A percentile compares a stretch with the other conserved stretches of the same genome.
Evolutionary conservation across 345 rosid species (phyloP).

Genomic region (Trapa incisa): DNA sequence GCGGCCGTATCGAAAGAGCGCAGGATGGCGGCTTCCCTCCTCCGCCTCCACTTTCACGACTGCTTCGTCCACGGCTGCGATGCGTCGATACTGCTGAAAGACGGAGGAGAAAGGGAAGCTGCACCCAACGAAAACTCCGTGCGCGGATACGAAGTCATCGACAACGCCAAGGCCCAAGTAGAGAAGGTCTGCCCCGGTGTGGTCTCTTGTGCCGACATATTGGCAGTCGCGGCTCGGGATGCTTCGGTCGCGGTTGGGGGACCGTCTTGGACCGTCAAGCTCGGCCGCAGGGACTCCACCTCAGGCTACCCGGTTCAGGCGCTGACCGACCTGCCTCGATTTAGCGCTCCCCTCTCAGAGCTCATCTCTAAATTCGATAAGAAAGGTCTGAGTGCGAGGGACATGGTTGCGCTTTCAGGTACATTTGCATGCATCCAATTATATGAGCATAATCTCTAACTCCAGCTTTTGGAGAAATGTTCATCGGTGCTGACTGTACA

Average conservation of each 20-base stretch:
- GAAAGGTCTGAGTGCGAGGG: slow-evolving; percentile 39
- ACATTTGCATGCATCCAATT: no score
- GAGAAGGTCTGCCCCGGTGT: slow-evolving; percentile 33
- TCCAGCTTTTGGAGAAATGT: no score
- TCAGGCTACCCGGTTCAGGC: slow-evolving; percentile 25
- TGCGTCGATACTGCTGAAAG: slow-evolving; percentile 42
- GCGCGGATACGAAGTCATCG: slow-evolving; percentile 54
- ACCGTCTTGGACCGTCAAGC: slow-evolving; percentile 30
- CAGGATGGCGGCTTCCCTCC: slow-evolving; percentile 46
- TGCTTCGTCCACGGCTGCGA: slow-evolving; percentile 74
- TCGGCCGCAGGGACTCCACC: slow-evolving; percentile 32
- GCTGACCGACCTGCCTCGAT: slow-evolving; percentile 27
- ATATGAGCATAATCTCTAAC: no score
- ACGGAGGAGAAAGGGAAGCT: slow-evolving; percentile 44
- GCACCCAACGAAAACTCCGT: slow-evolving; percentile 24
- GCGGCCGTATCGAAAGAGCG: slow-evolving; percentile 30
- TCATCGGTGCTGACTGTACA: no score
- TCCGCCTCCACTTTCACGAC: slow-evolving; percentile 39
- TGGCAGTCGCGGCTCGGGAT: slow-evolving; percentile 48
- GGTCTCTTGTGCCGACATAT: slow-evolving; percentile 63
- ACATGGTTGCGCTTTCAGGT: slow-evolving; percentile 57
- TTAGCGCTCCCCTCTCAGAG: slow-evolving; percentile 19
- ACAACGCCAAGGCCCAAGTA: slow-evolving; percentile 37
- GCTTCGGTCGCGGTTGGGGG: slow-evolving; percentile 39
- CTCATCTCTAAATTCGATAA: slow-evolving; percentile 25